These are phyloP conservation scores for Candida xiaguanensis DNA, from an alignment of 805 yeast genomes.

Conservation along the genomic window DNA sequence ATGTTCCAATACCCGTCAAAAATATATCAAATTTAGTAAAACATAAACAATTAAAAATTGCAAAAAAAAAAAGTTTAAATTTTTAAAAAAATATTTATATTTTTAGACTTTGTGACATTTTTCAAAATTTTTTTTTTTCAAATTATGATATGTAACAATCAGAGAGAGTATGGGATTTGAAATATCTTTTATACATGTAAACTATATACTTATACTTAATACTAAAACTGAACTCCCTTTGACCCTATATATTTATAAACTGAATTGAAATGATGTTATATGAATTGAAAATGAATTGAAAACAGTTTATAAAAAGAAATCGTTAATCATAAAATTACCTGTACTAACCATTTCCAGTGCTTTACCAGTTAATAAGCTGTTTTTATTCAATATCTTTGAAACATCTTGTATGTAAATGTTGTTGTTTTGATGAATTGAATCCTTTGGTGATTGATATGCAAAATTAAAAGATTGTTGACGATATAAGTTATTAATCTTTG, in stretches of 20 bases:
- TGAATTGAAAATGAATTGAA: neutral
- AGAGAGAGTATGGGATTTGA: no score
- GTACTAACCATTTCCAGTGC: conserved; percentile 44
- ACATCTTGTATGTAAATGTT: conserved; percentile 17
- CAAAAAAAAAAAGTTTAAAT: neutral
- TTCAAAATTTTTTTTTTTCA: neutral
- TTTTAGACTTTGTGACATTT: neutral
- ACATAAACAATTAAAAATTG: neutral
- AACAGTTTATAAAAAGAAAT: conserved; percentile 41
- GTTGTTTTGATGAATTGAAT: conserved; percentile 19
- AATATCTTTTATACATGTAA: no score
- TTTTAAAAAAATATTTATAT: neutral
- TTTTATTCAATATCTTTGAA: conserved; percentile 30
- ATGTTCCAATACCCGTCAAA: neutral
- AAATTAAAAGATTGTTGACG: conserved; percentile 9
- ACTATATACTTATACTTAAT: neutral
- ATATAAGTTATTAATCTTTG: conserved; percentile 9
- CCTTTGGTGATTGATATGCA: conserved; percentile 3
- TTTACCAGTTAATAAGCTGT: conserved; percentile 35
- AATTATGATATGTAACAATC: neutral
- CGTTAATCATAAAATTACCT: conserved; percentile 39
- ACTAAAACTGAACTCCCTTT: no score
- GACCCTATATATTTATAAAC: neutral
- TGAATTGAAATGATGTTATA: neutral
- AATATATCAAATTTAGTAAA: neutral